Evolutionary conservation across 306 rosid genomes (phyloP), one percentile per base, ranked within the genome.

Genomic region (Rosa multiflora): DNA sequence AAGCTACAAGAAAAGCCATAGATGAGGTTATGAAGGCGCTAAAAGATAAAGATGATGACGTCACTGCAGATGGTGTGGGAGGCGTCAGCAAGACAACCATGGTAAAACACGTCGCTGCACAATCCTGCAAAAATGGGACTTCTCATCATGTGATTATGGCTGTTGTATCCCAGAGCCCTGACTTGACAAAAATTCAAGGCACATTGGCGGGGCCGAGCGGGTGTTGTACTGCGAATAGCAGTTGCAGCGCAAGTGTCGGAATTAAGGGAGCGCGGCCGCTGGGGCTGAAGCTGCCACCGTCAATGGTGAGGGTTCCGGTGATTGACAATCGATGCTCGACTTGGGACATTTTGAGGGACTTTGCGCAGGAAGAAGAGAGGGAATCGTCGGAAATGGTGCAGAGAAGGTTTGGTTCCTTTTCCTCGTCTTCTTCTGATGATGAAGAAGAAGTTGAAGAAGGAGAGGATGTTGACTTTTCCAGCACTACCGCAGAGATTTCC

Each of bases 211-310:
- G 74, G 83, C 72, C 84, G 0, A 83, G 80, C 21, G 85, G 86
- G 40, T 78, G 79, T 42, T 80, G 82, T 73, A 11, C 6, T 56
- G 44, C 78, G 43, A 56, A 43, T 8, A n/a, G 15, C 47, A 49
- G 52, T 9, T 32, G 86, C 17, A 83, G 73, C 13, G 77, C 4
- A 18, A 77, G 88, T 10, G 76, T 80, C 21, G 97, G 99, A 53
- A 92, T 92, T 43, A 95, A 87, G 67, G 99, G 94, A 20, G 76
- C 59, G 69, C 90, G 95, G 70, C 96, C 98, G 1, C 92, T 96
- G 51, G 78, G 89, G 84, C 90, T 95, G 11, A 92, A 88, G 84
- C 96, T 90, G 4, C 97, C 97, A 39, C 97, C 98, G 4, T 84
- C 87, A 52, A 62, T 70, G 70, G 70, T 10, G 85, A 87, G 84